Base-by-base conservation (phyloP, 1,284 basidiomycete genomes). In the Malassezia japonica region DNA sequence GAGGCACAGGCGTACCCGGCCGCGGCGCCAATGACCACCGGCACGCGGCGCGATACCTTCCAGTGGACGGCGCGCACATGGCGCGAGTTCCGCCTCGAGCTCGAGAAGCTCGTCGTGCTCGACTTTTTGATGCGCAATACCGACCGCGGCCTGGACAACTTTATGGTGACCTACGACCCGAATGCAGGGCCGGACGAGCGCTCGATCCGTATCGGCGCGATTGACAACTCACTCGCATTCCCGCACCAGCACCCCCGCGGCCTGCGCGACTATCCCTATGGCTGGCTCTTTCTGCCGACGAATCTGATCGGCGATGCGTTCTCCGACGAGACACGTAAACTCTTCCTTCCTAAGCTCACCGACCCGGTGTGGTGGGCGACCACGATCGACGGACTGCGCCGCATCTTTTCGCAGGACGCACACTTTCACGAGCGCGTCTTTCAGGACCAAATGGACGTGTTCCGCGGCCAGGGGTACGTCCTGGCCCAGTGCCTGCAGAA, bases 381-480 rank as follows among this genome's bases (percentile, higher is more conserved):
- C 66, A 89, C 87, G 4, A 85, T 82, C 1, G 82, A 78, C 57
- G 81, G 87, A 59, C 76, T 92, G 6, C 77, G 83, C 52, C 82
- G 83, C 59, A 67, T 90, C 18, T 89, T 89, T 67, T 79, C 80
- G 13, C 77, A 86, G 13, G 88, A 90, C 70, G 82, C 83, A 4
- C 87, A 86, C 43, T 76, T 75, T 48, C 68, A 72, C 42, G 65
- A 70, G 28, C 50, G 56, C 29, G 68, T 70, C 46, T 76, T 76
- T 56, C 57, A 86, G 82, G 78, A 84, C 60, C 88, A 92, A 79
- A 77, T 92, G 60, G 84, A 85, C 31, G 85, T 92, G 6, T 82
- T 92, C 59, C 89, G 90, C 73, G 89, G 88, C 3, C 89, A 94
- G 70, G 88, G 86, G 4, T 87, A 83, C 79, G 90, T 89, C 61